Evolutionary conservation across 177 flowering plant genomes (phyloP).

Genomic region (Telopea speciosissima): DNA sequence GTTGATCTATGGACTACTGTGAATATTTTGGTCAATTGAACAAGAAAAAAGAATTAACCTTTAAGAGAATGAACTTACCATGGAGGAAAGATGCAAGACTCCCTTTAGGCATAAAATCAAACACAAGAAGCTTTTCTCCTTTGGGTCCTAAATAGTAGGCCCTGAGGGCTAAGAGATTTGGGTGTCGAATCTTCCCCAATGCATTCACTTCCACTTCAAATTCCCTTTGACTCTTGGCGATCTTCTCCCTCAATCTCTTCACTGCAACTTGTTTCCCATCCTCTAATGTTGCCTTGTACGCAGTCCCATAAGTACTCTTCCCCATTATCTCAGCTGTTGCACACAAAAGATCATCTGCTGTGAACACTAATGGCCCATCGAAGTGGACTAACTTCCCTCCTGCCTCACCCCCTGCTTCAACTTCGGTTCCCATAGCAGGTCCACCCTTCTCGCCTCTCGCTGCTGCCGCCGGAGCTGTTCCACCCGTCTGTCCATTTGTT

Average conservation of each 20-base stretch:
- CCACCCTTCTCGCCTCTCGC: constrained; percentile 33
- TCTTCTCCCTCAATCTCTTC: constrained; percentile 88
- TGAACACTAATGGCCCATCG: constrained; percentile 79
- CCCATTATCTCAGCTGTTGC: constrained; percentile 99
- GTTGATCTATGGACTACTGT: too few species aligned
- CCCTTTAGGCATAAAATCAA: constrained; percentile 83
- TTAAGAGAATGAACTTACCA: constrained; percentile 39
- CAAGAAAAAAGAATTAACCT: background rate
- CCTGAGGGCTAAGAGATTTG: constrained; percentile 68
- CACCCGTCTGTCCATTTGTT: constrained; percentile 24
- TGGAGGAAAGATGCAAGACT: constrained; percentile 93
- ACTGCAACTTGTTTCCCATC: constrained; percentile 86
- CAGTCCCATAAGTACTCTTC: constrained; percentile 86
- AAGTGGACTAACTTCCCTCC: constrained; percentile 94
- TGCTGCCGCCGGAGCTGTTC: constrained; percentile 19
- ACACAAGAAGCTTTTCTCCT: constrained; percentile 97
- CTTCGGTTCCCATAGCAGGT: constrained; percentile 30
- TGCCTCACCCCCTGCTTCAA: constrained; percentile 53
- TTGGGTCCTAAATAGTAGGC: constrained; percentile 95
- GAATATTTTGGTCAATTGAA: background rate
- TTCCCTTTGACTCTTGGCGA: constrained; percentile 67
- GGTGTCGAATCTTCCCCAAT: constrained; percentile 76
- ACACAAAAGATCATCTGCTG: constrained; percentile 88
- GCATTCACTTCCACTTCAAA: constrained; percentile 67
- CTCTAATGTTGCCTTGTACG: constrained; percentile 88